A percentile compares a stretch with the other conserved stretches of the same genome.
Evolutionary conservation across 177 flowering plant species (phyloP).

Genomic region (Vitis hybrid): DNA sequence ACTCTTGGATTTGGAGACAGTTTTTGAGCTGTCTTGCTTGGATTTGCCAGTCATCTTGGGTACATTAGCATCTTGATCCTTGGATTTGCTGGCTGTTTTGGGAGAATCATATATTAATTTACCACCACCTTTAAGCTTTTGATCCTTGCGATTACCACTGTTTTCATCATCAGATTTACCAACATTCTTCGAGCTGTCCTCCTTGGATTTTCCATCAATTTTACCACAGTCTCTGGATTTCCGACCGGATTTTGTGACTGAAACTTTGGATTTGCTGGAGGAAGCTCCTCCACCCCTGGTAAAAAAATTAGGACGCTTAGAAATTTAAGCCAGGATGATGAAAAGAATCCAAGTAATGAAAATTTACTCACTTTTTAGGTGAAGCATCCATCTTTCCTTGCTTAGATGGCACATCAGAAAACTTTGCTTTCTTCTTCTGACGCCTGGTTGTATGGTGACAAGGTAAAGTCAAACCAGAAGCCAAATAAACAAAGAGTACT

Average conservation of each 20-base stretch:
- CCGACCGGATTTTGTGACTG: slow-evolving; percentile 17
- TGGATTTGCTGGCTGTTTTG: neutral
- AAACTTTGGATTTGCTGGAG: slow-evolving; percentile 40
- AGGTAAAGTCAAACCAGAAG: neutral
- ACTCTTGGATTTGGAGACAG: slow-evolving; percentile 19
- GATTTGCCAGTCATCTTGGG: neutral
- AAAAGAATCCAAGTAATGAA: neutral
- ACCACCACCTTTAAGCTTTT: neutral
- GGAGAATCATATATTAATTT: slow-evolving; percentile 3
- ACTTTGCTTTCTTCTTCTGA: slow-evolving; percentile 46
- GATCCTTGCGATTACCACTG: neutral
- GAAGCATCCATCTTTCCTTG: slow-evolving; percentile 34
- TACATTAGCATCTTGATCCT: neutral
- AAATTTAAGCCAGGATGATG: too few relatives aligned
- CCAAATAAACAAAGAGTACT: neutral
- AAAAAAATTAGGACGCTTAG: neutral
- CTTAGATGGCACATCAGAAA: slow-evolving; percentile 29
- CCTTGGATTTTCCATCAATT: slow-evolving; percentile 22
- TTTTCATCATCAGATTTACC: neutral
- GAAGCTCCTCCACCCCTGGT: slow-evolving; percentile 39
- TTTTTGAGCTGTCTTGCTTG: slow-evolving; percentile 20
- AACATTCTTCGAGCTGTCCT: slow-evolving; percentile 2
- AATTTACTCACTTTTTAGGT: slow-evolving; percentile 40
- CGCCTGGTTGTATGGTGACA: slow-evolving; percentile 28
- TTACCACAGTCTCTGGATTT: slow-evolving; percentile 20